Base-by-base conservation (phyloP, 2,329 filamentous ascomycete species). In the Verticillium albo-atrum region DNA sequence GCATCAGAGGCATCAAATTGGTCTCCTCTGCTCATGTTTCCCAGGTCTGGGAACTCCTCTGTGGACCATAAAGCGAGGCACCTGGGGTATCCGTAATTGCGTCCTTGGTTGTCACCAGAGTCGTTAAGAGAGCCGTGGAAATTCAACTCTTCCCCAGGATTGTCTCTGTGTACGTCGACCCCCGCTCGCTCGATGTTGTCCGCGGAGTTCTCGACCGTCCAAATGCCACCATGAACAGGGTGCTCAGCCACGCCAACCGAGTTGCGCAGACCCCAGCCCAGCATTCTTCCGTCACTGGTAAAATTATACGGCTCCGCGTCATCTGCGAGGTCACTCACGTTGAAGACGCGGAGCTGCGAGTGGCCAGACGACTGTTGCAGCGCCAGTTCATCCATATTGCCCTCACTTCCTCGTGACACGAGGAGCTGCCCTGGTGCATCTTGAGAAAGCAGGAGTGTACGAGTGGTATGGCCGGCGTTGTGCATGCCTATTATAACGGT, bases 81-180 rank as follows among this genome's bases (percentile, higher is more conserved):
- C 53, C 78, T 73, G 2, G 89, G 89, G 68, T 91, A 92, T 25
- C 89, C 89, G 67, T 88, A 89, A 71, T 91, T 90, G 3, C 71
- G 72, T 17, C 76, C 77, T 58, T 74, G 70, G 23, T 69, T 58
- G 12, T 66, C 68, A 0, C 64, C 63, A 5, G 63, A 65, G 53
- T 67, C 64, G 59, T 64, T 66, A 35, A 89, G 76, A 55, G 78
- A 79, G 2, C 88, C 88, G 63, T 89, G 84, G 69, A 82, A 90
- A 70, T 91, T 91, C 70, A 91, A 72, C 70, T 91, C 87, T 68
- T 91, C 88, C 23, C 84, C 88, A 0, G 89, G 88, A 67, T 91
- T 90, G 63, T 87, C 76, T 63, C 84, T 74, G 66, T 89, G 86
- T 53, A 89, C 80, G 64, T 88, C 85, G 12, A 74, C 65, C 7